These are phyloP conservation scores for Apiospora saccharicola DNA, from an alignment of 2,329 filamentous ascomycete genomes.

Conservation along the genomic window DNA sequence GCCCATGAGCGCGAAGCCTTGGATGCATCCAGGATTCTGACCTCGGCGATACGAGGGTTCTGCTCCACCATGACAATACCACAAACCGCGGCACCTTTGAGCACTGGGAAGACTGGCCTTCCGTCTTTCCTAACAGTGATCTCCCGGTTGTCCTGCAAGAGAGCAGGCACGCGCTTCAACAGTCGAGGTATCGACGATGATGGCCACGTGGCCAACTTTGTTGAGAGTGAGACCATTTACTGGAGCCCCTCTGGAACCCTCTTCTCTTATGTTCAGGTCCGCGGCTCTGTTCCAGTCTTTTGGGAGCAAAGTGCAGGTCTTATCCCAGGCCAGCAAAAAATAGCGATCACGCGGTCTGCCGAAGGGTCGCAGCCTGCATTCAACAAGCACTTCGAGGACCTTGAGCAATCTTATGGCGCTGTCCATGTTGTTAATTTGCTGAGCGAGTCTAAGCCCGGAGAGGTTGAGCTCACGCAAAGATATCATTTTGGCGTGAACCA, in stretches of 20 bases:
- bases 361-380: conserved; percentile 95
- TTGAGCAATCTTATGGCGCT: conserved; percentile 86
- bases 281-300: conserved; percentile 93
- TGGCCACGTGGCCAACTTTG: conserved; percentile 96
- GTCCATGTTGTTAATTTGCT: conserved; percentile 93
- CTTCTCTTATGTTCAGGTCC: conserved; percentile 93
- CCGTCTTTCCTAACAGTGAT: conserved; percentile 89
- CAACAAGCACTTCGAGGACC: conserved; percentile 89
- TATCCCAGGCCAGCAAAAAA: conserved; percentile 92
- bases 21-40: conserved; percentile 88
- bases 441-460: conserved; percentile 86
- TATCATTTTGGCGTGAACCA: conserved; percentile 81
- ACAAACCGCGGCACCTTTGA: conserved; percentile 74
- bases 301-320: conserved; percentile 95
- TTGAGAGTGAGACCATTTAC: conserved; percentile 95
- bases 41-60: conserved; percentile 93
- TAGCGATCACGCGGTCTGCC: conserved; percentile 84
- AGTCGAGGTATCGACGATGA: conserved; percentile 97
- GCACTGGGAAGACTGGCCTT: conserved; percentile 70
- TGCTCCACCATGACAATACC: conserved; percentile 88
- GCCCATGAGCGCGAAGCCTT: conserved; percentile 77
- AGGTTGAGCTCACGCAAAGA: conserved; percentile 81
- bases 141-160: conserved; percentile 86
- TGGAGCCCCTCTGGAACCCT: conserved; percentile 80
- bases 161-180: conserved; percentile 95